Evolutionary conservation across 2,329 filamentous ascomycete genomes (phyloP).

Genomic region (Volutella citrinella): DNA sequence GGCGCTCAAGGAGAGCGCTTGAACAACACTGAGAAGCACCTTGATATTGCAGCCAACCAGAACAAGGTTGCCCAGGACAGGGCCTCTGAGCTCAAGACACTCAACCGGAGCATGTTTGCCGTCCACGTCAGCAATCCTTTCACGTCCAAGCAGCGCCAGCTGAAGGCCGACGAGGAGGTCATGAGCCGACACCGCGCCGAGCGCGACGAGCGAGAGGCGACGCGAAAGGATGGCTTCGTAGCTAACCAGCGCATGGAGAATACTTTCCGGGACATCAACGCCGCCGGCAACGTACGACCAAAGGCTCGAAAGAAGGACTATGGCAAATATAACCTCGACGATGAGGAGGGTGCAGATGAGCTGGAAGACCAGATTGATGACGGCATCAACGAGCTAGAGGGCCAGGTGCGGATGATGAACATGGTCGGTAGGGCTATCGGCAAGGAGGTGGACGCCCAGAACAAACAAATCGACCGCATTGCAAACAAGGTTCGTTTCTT

Average conservation of each 20-base stretch:
- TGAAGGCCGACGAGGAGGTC: slow-evolving; percentile 64
- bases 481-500: slow-evolving; percentile 63
- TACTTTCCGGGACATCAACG: slow-evolving; percentile 42
- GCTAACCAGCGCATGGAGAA: slow-evolving; percentile 53
- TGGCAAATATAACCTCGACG: slow-evolving; percentile 74
- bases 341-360: slow-evolving; percentile 55
- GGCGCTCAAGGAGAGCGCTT: slow-evolving; percentile 77
- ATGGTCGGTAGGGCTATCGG: slow-evolving; percentile 71
- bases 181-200: slow-evolving; percentile 68
- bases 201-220: slow-evolving; percentile 62
- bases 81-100: slow-evolving; percentile 75
- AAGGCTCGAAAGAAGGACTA: slow-evolving; percentile 39
- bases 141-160: slow-evolving; percentile 63
- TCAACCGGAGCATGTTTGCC: slow-evolving; percentile 90
- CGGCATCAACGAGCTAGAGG: slow-evolving; percentile 62
- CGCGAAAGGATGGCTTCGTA: slow-evolving; percentile 49
- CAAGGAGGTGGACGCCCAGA: slow-evolving; percentile 72
- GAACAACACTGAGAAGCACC: slow-evolving; percentile 77
- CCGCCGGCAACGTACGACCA: slow-evolving; percentile 23
- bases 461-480: slow-evolving; percentile 71
- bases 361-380: slow-evolving; percentile 55
- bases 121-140: slow-evolving; percentile 77
- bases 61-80: slow-evolving; percentile 76
- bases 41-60: slow-evolving; percentile 76
- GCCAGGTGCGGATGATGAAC: slow-evolving; percentile 70